A percentile compares a stretch with the other conserved stretches of the same genome.
These are phyloP conservation scores for Cyberlindnera galapagoensis DNA, from an alignment of 805 yeast species.

Conservation along the genomic window DNA sequence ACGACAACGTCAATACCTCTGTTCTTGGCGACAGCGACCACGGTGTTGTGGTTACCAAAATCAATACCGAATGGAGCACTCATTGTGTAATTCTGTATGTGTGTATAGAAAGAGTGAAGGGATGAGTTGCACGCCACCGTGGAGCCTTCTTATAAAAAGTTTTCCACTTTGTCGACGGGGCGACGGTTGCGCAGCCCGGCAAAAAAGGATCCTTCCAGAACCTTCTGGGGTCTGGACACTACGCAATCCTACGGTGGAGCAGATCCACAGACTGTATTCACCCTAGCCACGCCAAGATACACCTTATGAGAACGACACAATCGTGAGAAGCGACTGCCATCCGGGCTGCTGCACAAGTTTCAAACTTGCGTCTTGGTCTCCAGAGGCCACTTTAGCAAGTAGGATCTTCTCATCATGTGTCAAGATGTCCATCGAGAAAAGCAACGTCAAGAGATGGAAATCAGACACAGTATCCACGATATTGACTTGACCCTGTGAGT, in stretches of 20 bases:
- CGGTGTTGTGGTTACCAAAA: conserved; percentile 92
- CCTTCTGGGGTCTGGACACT: background rate
- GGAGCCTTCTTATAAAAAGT: no score
- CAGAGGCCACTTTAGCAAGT: conserved; percentile 41
- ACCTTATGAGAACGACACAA: conserved; percentile 21
- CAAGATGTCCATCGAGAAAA: conserved; percentile 52
- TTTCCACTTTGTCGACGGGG: no score
- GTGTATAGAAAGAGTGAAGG: background rate
- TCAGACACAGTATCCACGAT: conserved; percentile 45
- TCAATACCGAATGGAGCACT: conserved; percentile 96
- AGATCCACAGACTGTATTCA: no score
- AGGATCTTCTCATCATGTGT: conserved; percentile 46
- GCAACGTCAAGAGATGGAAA: conserved; percentile 67
- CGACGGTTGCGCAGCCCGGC: no score
- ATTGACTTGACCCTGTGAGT: conserved; percentile 18
- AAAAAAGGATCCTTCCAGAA: conserved; percentile 1
- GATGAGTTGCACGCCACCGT: no score
- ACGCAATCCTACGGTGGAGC: background rate
- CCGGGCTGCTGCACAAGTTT: conserved; percentile 56
- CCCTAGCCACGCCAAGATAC: background rate
- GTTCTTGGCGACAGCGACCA: conserved; percentile 94
- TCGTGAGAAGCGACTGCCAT: conserved; percentile 75
- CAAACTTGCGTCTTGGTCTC: conserved; percentile 38
- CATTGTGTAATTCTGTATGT: conserved; percentile 35
- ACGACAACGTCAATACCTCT: conserved; percentile 98